Percentiles rank a stretch among this genome's conserved stretches.
Conservation (phyloP, 2,329 filamentous ascomycete species). For the Cadophora malorum region DNA sequence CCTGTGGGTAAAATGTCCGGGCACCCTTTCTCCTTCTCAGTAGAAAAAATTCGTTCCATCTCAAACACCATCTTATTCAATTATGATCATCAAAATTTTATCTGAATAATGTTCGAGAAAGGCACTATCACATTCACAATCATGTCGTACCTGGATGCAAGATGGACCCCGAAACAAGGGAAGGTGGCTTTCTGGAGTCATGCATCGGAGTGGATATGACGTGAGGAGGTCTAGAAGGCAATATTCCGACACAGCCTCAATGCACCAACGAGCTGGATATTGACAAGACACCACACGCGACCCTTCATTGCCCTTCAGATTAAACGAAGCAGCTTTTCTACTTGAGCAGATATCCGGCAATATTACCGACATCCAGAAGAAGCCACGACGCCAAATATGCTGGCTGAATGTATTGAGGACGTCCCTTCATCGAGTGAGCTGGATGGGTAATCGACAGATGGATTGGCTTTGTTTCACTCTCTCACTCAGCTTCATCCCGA, state of each 20-base stretch:
- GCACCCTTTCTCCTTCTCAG: not conserved
- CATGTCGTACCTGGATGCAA: not conserved
- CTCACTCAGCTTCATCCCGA: not conserved
- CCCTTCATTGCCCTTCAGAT: conserved; percentile 2
- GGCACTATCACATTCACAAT: not conserved
- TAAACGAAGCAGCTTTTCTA: not conserved
- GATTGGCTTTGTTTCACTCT: conserved; percentile 13
- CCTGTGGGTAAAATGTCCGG: not conserved
- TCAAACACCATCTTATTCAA: not conserved
- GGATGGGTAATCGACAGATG: not conserved
- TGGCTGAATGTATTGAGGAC: conserved; percentile 7
- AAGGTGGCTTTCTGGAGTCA: not conserved
- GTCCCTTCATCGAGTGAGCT: not conserved
- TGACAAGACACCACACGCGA: not conserved
- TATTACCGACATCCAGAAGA: conserved; percentile 1
- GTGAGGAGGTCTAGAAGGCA: conserved; percentile 4
- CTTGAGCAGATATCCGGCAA: not conserved
- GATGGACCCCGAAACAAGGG: not conserved
- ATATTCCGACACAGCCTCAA: conserved; percentile 16
- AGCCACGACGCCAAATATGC: conserved; percentile 4
- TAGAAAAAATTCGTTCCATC: not conserved
- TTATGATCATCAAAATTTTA: not conserved
- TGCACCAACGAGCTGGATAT: not conserved
- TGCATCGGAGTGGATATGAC: conserved; percentile 8
- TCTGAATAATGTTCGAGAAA: not conserved